Evolutionary conservation across 2,329 filamentous ascomycete genomes (phyloP).

Genomic region (Penicillium brasilianum): DNA sequence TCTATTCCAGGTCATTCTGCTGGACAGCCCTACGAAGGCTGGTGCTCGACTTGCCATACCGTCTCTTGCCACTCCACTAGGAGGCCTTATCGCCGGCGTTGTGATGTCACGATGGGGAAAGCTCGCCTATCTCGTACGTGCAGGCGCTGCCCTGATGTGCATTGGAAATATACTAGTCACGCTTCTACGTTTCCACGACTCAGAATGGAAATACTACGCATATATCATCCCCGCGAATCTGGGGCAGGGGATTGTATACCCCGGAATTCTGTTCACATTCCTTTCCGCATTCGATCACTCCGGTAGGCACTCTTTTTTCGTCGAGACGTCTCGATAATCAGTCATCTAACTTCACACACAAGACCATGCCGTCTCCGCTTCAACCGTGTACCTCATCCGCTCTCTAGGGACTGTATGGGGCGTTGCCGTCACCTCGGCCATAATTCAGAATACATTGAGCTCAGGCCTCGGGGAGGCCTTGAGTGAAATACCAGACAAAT

Average conservation of each 20-base stretch:
- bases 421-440: slow-evolving; percentile 65
- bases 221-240: slow-evolving; percentile 54
- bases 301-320: slow-evolving; percentile 47
- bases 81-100: slow-evolving; percentile 51
- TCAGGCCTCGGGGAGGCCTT: slow-evolving; percentile 60
- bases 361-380: slow-evolving; percentile 68
- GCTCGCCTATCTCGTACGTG: slow-evolving; percentile 47
- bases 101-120: slow-evolving; percentile 56
- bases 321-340: no score
- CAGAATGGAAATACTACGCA: slow-evolving; percentile 52
- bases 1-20: slow-evolving; percentile 49
- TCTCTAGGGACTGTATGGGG: slow-evolving; percentile 69
- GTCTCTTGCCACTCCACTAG: slow-evolving; percentile 52
- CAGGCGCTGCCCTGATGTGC: slow-evolving; percentile 51
- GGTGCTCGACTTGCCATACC: slow-evolving; percentile 53
- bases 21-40: slow-evolving; percentile 52
- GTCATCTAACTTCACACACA: background rate
- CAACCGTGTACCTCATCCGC: slow-evolving; percentile 67
- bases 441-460: slow-evolving; percentile 66
- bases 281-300: slow-evolving; percentile 66
- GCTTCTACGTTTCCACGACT: slow-evolving; percentile 48
- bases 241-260: slow-evolving; percentile 55
- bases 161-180: slow-evolving; percentile 51
- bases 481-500: slow-evolving; percentile 62
- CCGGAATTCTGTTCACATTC: slow-evolving; percentile 63